Base-by-base conservation (phyloP, 352 stramenopile species). In the Phytopythium boreale region DNA sequence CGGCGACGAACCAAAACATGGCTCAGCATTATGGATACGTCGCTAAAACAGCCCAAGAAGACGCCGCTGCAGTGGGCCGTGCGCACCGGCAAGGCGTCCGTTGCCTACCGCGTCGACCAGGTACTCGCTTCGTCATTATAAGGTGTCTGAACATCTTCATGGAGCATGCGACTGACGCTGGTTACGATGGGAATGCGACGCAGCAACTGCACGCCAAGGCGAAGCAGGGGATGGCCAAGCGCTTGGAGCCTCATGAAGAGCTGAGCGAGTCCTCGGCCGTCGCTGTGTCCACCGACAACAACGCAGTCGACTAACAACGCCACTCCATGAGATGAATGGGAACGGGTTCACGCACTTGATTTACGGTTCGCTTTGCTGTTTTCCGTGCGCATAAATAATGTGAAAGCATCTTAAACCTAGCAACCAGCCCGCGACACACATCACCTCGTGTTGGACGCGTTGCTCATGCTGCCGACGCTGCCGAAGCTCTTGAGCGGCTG, bases 101-200 rank as follows among this genome's bases (percentile, higher is more conserved):
- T 90, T 47, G 76, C 80, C 39, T 92, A 94, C 63, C 80, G 82
- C 29, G 71, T 94, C 24, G 85, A 94, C 55, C 83, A 92, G 70
- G 80, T 84, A 56, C 14, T 31, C 12, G n/a, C 44, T 15, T 26
- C n/a, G 44, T 50, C 46, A n/a, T 46, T 7, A 1, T 6, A 19
- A 46, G 39, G 39, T n/a, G 39, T 4, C 22, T 29, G 3, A 29
- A 17, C 15, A 24, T 59, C 46, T 22, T 2, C 29, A 34, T 34
- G 29, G 29, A 34, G 3, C 29, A 34, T 34, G 7, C 7, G 22
- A 31, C 22, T 55, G 14, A 14, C 14, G 4, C 15, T 49, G 17
- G 17, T 4, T 24, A 6, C 41, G 34, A 22, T 17, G 19, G 43
- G 43, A 22, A 46, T 24, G 43, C 10, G 14, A 19, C 24, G 20